Percentiles rank a stretch among this genome's conserved stretches.
Evolutionary conservation across 805 yeast genomes (phyloP).

Genomic region (Candida alai): DNA sequence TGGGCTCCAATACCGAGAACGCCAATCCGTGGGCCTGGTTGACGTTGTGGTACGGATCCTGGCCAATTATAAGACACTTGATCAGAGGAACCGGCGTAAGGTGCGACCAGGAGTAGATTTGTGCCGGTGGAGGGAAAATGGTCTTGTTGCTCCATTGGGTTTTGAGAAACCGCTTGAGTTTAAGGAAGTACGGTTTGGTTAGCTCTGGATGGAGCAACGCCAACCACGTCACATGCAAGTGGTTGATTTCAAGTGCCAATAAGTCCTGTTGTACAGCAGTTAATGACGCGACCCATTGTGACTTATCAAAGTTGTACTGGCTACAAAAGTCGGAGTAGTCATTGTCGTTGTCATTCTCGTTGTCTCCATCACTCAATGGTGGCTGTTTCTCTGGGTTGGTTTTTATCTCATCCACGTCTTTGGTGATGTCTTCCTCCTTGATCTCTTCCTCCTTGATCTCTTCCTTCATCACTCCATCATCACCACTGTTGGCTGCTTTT

Average conservation of each 20-base stretch:
- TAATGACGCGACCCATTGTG: constrained; percentile 47
- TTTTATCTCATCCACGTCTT: background rate
- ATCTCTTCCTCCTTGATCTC: background rate
- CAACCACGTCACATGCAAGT: constrained; percentile 80
- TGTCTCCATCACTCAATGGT: constrained; percentile 1
- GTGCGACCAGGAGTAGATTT: constrained; percentile 89
- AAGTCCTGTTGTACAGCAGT: constrained; percentile 47
- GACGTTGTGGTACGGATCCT: constrained; percentile 91
- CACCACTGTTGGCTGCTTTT: background rate
- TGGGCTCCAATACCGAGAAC: constrained; percentile 81
- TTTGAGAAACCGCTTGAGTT: constrained; percentile 60
- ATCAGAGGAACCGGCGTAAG: constrained; percentile 73
- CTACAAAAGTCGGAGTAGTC: constrained; percentile 14
- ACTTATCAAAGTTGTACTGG: constrained; percentile 42
- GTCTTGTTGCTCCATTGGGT: constrained; percentile 29
- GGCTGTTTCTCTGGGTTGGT: background rate
- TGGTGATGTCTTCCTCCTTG: background rate
- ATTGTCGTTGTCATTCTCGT: constrained; percentile 3
- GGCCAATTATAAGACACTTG: constrained; percentile 82
- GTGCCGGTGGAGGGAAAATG: constrained; percentile 73
- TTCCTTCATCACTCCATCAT: background rate
- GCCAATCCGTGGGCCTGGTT: constrained; percentile 98
- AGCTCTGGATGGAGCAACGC: constrained; percentile 63
- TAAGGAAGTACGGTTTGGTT: constrained; percentile 78
- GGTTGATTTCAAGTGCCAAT: constrained; percentile 61